These are phyloP conservation scores for Thymus mandschuricus DNA, from an alignment of 257 asterid genomes.

Conservation along the genomic window DNA sequence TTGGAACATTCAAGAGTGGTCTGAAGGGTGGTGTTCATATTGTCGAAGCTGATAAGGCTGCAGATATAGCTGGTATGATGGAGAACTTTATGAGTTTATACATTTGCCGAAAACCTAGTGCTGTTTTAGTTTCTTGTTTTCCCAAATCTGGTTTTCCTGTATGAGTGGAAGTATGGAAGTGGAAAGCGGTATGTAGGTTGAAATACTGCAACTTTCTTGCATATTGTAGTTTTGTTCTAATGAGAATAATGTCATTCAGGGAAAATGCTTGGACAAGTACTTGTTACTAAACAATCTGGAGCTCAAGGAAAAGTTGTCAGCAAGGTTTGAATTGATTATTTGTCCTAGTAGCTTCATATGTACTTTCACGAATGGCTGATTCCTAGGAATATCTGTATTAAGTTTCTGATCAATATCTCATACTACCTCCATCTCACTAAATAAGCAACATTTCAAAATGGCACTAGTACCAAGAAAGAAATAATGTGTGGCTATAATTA, in stretches of 20 bases:
- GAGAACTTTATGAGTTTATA: background rate
- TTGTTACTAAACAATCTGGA: conserved; percentile 97
- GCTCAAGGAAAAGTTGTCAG: conserved; percentile 96
- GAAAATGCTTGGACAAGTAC: conserved; percentile 92
- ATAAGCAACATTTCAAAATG: too few relatives aligned
- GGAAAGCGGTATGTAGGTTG: background rate
- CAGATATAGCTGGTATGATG: conserved; percentile 73
- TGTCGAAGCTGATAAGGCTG: conserved; percentile 78
- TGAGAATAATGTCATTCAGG: conserved; percentile 54
- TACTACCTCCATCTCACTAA: too few relatives aligned
- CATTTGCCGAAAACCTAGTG: background rate
- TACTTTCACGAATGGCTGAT: background rate
- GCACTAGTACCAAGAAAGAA: too few relatives aligned
- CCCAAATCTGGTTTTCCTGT: conserved; percentile 3
- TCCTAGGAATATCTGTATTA: background rate
- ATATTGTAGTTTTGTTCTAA: background rate
- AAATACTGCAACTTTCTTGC: background rate
- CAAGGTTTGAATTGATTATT: conserved; percentile 61
- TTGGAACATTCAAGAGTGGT: conserved; percentile 94
- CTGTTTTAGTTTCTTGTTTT: background rate
- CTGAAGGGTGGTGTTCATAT: conserved; percentile 95
- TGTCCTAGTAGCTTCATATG: conserved; percentile 7
- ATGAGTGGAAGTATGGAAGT: background rate
- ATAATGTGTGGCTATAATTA: too few relatives aligned
- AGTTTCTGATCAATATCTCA: conserved; percentile 3